Conservation (phyloP, 2,329 filamentous ascomycete genomes). For the Magnaporthiopsis incrustans region DNA sequence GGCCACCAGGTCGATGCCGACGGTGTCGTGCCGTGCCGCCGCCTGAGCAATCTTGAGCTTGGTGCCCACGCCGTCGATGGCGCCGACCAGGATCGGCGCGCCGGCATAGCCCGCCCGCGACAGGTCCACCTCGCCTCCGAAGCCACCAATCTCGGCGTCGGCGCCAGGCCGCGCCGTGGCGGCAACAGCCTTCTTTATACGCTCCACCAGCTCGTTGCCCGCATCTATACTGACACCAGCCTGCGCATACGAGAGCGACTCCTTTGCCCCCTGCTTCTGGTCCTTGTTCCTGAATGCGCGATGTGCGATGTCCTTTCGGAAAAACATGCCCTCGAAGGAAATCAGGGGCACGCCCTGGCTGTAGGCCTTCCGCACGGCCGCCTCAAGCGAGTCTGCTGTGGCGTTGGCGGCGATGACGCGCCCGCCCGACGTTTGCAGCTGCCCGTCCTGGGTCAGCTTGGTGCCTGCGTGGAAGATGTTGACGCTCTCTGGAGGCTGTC, state of each 20-base stretch:
- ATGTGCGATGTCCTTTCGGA: constrained; percentile 85
- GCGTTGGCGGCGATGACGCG: constrained; percentile 92
- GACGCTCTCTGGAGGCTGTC: constrained; percentile 38
- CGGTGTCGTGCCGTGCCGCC: constrained; percentile 84
- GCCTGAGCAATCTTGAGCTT: constrained; percentile 94
- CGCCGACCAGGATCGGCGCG: constrained; percentile 78
- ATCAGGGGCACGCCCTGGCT: constrained; percentile 65
- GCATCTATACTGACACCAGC: constrained; percentile 93
- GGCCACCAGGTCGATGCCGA: constrained; percentile 92
- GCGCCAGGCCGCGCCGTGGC: constrained; percentile 80
- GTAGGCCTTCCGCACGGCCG: constrained; percentile 84
- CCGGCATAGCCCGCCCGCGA: constrained; percentile 63
- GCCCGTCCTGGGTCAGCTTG: constrained; percentile 46
- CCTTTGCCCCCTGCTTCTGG: constrained; percentile 26
- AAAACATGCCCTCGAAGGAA: constrained; percentile 84
- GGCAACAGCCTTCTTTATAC: constrained; percentile 84
- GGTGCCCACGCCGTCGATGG: constrained; percentile 93
- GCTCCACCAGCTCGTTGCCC: constrained; percentile 84
- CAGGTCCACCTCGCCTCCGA: constrained; percentile 81
- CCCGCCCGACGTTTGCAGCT: constrained; percentile 73
- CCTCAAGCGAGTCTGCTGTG: constrained; percentile 61
- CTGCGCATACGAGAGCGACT: constrained; percentile 77
- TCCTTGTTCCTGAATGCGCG: constrained; percentile 50
- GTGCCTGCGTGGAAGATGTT: constrained; percentile 95
- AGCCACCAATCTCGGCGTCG: constrained; percentile 89